Evolutionary conservation across 192 early-diverging fungal species (phyloP).

Genomic region (Coemansia sp.): DNA sequence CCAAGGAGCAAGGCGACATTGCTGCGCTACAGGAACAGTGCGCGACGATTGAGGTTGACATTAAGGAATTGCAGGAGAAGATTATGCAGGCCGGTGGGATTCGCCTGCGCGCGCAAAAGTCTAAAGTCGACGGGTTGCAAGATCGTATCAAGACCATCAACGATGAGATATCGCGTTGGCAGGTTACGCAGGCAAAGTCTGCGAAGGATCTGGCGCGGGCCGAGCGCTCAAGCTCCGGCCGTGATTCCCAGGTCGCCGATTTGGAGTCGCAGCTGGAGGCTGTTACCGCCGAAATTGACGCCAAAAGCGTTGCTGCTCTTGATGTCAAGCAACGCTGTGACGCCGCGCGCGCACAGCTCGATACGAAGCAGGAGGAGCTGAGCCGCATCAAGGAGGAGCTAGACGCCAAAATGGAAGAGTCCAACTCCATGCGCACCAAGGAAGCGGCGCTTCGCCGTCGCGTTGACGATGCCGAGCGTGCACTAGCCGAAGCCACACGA

Average conservation of each 20-base stretch:
- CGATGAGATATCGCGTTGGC: slow-evolving; percentile 70
- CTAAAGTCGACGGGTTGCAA: slow-evolving; percentile 74
- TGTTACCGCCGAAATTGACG: slow-evolving; percentile 61
- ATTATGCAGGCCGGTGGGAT: slow-evolving; percentile 92
- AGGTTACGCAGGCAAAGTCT: slow-evolving; percentile 69
- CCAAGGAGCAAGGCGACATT: slow-evolving; percentile 48
- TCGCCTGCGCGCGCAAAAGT: slow-evolving; percentile 80
- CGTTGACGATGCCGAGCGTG: slow-evolving; percentile 64
- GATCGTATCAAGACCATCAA: slow-evolving; percentile 71
- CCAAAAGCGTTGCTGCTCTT: slow-evolving; percentile 54
- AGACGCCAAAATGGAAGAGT: slow-evolving; percentile 62
- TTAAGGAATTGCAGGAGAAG: slow-evolving; percentile 79
- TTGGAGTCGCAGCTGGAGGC: slow-evolving; percentile 61
- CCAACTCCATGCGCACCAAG: slow-evolving; percentile 64
- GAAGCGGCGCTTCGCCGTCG: slow-evolving; percentile 69
- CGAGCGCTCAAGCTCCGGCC: slow-evolving; percentile 60
- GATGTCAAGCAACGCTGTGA: slow-evolving; percentile 49
- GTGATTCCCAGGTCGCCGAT: slow-evolving; percentile 65
- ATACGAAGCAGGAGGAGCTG: slow-evolving; percentile 68
- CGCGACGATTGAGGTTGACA: slow-evolving; percentile 69
- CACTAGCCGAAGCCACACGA: slow-evolving; percentile 52
- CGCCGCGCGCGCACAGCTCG: slow-evolving; percentile 46
- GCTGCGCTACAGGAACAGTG: slow-evolving; percentile 57
- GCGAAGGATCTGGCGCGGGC: slow-evolving; percentile 74
- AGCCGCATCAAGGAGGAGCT: slow-evolving; percentile 64